These are phyloP conservation scores for Trichoderma aggressivum DNA, from an alignment of 2,329 filamentous ascomycete genomes.

Conservation along the genomic window DNA sequence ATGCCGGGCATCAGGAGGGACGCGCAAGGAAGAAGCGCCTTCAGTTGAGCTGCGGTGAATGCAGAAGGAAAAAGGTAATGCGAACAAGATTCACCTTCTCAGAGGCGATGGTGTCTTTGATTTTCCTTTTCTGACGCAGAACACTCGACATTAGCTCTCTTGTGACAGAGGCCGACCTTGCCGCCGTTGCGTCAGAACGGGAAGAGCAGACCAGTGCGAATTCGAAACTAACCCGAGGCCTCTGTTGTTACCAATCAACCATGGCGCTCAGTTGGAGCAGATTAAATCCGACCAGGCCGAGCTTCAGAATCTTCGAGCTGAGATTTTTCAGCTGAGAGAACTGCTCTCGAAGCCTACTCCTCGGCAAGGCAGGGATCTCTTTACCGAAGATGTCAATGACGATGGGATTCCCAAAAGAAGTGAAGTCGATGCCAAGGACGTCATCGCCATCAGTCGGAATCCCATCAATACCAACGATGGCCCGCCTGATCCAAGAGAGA, in stretches of 20 bases:
- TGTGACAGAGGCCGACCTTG: conserved; percentile 5
- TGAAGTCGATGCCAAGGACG: background rate
- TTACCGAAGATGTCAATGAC: background rate
- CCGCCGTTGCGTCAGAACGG: conserved; percentile 3
- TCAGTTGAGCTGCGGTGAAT: conserved; percentile 7
- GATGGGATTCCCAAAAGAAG: background rate
- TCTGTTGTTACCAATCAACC: background rate
- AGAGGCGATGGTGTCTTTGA: background rate
- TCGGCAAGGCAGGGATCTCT: background rate
- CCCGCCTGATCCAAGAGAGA: conserved; percentile 6
- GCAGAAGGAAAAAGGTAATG: conserved; percentile 14
- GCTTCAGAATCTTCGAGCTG: background rate
- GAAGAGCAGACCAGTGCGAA: conserved; percentile 10
- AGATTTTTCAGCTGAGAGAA: background rate
- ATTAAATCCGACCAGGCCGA: conserved; percentile 3
- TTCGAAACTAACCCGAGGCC: background rate
- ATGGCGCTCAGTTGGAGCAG: conserved; percentile 1
- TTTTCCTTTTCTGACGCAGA: background rate
- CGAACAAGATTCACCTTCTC: background rate
- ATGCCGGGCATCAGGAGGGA: background rate
- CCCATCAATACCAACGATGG: background rate
- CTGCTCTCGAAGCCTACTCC: background rate
- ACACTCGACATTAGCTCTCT: background rate
- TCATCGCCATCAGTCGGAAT: background rate
- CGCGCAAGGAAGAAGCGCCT: conserved; percentile 12